These are phyloP conservation scores for Penicillium thymicola DNA, from an alignment of 2,329 filamentous ascomycete species.

Conservation along the genomic window DNA sequence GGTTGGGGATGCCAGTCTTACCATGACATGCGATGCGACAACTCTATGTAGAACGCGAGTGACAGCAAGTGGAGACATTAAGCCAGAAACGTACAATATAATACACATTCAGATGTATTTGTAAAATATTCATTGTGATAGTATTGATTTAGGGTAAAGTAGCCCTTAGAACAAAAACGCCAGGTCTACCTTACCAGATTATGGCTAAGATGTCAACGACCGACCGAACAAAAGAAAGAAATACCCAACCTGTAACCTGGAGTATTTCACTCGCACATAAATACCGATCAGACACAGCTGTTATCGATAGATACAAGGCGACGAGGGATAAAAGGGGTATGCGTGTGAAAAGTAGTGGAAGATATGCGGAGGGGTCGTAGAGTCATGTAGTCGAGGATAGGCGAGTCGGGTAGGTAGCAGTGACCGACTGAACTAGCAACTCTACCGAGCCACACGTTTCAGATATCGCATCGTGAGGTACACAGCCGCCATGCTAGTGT, in stretches of 20 bases:
- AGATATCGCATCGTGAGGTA: conserved; percentile 33
- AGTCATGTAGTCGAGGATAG: background rate
- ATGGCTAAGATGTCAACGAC: conserved; percentile 10
- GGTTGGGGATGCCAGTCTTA: conserved; percentile 6
- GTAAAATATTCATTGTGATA: background rate
- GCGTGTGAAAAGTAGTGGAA: background rate
- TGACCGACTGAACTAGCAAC: background rate
- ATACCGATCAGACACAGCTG: background rate
- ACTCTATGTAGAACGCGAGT: background rate
- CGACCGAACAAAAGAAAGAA: conserved; percentile 18
- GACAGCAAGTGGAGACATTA: background rate
- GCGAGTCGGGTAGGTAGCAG: background rate
- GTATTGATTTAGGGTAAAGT: conserved; percentile 20
- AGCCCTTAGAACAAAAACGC: conserved; percentile 19
- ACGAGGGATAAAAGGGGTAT: background rate
- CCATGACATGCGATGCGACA: background rate
- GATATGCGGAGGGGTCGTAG: background rate
- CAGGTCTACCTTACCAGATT: conserved; percentile 14
- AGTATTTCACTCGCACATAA: background rate
- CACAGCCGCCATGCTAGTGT: conserved; percentile 32
- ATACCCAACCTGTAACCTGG: background rate
- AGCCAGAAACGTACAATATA: too few species aligned
- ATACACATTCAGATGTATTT: background rate
- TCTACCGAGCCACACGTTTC: conserved; percentile 18
- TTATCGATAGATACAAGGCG: background rate